phyloP scores from a whole-genome alignment of 805 yeast species.

The Saturnispora besseyi region DNA sequence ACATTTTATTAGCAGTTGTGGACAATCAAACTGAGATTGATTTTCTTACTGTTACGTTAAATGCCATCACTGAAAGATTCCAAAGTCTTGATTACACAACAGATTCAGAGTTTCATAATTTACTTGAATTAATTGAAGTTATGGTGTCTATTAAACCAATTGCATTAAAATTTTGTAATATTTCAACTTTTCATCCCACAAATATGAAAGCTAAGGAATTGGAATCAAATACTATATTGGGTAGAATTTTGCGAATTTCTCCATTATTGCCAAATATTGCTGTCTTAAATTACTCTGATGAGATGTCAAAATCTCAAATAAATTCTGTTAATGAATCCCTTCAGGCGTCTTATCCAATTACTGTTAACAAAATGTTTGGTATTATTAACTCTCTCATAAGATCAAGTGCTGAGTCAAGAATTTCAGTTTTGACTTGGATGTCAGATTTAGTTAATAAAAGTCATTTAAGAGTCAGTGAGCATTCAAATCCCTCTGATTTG shows the following conservation, averaged over 20 bases:
- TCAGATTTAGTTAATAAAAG: constrained; percentile 69
- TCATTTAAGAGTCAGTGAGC: constrained; percentile 82
- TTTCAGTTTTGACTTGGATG: constrained; percentile 56
- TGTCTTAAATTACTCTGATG: constrained; percentile 34
- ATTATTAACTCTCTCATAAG: constrained; percentile 69
- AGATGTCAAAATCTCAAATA: constrained; percentile 34
- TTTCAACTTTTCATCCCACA: constrained; percentile 44
- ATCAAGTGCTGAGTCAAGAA: constrained; percentile 58
- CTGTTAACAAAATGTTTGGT: constrained; percentile 55
- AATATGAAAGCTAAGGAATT: constrained; percentile 41
- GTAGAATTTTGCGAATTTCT: constrained; percentile 67
- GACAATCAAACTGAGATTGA: constrained; percentile 62
- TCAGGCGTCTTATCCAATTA: constrained; percentile 52
- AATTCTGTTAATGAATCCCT: constrained; percentile 47
- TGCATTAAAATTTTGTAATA: constrained; percentile 49
- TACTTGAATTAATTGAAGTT: constrained; percentile 47
- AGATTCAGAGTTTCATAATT: constrained; percentile 39
- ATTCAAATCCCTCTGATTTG: constrained; percentile 55
- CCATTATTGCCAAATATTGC: constrained; percentile 55
- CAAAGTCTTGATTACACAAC: constrained; percentile 37
- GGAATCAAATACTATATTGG: constrained; percentile 60
- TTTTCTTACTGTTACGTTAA: constrained; percentile 45
- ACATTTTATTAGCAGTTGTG: constrained; percentile 46
- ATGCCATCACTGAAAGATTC: constrained; percentile 32
- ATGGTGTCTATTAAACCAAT: constrained; percentile 53